Base-by-base conservation (phyloP, 1,139 yeast species). In the Nakaseomyces delphensis region DNA sequence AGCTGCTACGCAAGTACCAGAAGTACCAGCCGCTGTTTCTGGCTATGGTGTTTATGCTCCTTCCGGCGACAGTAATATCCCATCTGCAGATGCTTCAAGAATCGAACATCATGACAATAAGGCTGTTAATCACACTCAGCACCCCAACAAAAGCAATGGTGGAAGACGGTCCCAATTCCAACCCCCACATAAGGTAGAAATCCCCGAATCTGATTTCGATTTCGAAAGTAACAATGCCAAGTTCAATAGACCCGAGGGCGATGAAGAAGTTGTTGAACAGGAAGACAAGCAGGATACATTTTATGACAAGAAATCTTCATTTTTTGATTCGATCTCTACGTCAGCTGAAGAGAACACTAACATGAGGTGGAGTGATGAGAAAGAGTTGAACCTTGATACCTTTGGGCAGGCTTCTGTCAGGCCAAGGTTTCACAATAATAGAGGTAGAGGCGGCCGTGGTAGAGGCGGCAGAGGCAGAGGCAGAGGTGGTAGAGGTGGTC, bases 261-360 rank as follows among this genome's bases (percentile, higher is more conserved):
- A 44, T 21, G 50, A 40, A 25, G 44, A 42, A n/a, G 39, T 36
- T n/a, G 21, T 16, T 10, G 43, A 38, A n/a, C 32, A 32, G 9
- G 44, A 38, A 11, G 48, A 39, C 8, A 19, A 41, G 10, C 48
- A 45, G 13, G 62, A 51, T 31, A 45, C 65, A 31, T 74, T 71
- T 36, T 84, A 84, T 62, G 73, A 82, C 60, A 81, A 77, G 56
- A 74, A 73, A 53, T 74, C 84, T 10, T 84, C 95, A 1, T 86
- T 86, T 60, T 86, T 86, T 54, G 95, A 86, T 63, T 76, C 74
- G 45, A 74, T 86, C 48, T 82, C 93, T 8, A 77, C 84, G 6
- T 66, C 75, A 6, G 64, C 73, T 11, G 64, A 66, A 53, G 60
- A 55, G 43, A 66, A 54, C 37, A 55, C 56, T 6, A 61, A 57